phyloP scores from a whole-genome alignment of 73 alveolate genomes.

The Stentor coeruleus region DNA sequence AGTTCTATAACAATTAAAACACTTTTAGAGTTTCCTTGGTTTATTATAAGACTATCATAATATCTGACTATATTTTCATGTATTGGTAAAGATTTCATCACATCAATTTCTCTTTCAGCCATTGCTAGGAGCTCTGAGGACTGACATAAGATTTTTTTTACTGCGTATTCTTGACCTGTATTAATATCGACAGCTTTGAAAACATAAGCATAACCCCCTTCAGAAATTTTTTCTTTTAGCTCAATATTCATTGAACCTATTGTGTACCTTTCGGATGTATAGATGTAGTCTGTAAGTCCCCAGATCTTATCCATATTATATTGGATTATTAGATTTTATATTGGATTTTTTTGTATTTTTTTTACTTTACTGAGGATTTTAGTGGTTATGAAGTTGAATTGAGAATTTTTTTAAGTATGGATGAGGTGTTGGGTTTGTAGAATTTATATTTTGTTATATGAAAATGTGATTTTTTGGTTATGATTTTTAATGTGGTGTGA shows the following conservation, averaged over 20 bases:
- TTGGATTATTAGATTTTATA: too few species aligned
- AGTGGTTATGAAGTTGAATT: too few species aligned
- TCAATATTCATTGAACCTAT: background rate
- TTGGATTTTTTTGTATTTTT: too few species aligned
- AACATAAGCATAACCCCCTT: conserved; percentile 86
- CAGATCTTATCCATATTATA: background rate
- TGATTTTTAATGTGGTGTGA: too few species aligned
- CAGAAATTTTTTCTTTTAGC: conserved; percentile 45
- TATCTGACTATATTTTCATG: conserved; percentile 69
- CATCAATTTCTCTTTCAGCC: conserved; percentile 49
- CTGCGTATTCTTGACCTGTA: conserved; percentile 57
- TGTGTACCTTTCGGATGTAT: background rate
- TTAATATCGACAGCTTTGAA: conserved; percentile 57
- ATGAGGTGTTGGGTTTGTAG: too few species aligned
- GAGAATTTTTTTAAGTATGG: too few species aligned
- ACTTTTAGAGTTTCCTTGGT: conserved; percentile 42
- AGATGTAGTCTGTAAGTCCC: background rate
- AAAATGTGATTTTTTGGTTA: too few species aligned
- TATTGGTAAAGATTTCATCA: conserved; percentile 45
- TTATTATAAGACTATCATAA: conserved; percentile 49
- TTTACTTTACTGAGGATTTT: too few species aligned
- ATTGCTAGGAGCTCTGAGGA: conserved; percentile 36
- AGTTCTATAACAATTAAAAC: conserved; percentile 57
- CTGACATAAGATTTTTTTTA: conserved; percentile 61
- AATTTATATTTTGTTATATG: too few species aligned